A percentile compares a stretch with the other conserved stretches of the same genome.
These are phyloP conservation scores for Aspergillus conjunctus DNA, from an alignment of 495 filamentous ascomycete genomes.

Conservation along the genomic window DNA sequence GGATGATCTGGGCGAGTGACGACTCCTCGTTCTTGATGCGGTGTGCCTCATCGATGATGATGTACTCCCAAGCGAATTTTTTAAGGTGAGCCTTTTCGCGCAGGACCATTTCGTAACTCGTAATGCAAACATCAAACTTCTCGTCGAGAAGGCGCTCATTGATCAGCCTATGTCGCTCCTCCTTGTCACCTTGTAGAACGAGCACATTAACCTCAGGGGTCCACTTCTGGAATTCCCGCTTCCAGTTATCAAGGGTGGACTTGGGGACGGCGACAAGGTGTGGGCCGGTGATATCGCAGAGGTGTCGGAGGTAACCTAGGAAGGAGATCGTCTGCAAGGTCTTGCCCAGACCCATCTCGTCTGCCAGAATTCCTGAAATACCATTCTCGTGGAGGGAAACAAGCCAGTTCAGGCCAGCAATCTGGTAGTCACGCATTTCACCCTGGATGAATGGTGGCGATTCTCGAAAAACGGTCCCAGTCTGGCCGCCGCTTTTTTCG, in stretches of 20 bases:
- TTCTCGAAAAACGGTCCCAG: conserved; percentile 87
- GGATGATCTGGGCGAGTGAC: conserved; percentile 93
- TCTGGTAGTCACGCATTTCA: conserved; percentile 92
- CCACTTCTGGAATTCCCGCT: conserved; percentile 90
- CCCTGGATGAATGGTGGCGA: conserved; percentile 87
- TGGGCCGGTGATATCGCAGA: conserved; percentile 86
- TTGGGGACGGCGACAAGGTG: conserved; percentile 95
- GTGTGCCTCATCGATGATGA: conserved; percentile 98
- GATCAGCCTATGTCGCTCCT: conserved; percentile 86
- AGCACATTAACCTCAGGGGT: conserved; percentile 94
- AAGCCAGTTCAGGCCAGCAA: conserved; percentile 96
- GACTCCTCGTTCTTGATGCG: conserved; percentile 99
- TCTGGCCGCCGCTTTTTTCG: conserved; percentile 82
- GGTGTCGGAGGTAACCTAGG: conserved; percentile 88
- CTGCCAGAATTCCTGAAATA: conserved; percentile 95
- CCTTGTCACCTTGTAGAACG: conserved; percentile 93
- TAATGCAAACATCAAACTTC: conserved; percentile 91
- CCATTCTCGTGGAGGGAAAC: conserved; percentile 97
- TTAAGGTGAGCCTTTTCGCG: conserved; percentile 93
- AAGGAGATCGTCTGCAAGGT: conserved; percentile 91
- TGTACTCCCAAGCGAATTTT: conserved; percentile 99
- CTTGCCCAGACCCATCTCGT: conserved; percentile 97
- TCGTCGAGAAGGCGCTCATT: conserved; percentile 87
- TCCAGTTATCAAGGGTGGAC: conserved; percentile 98
- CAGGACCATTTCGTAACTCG: conserved; percentile 96